phyloP scores from a whole-genome alignment of 805 yeast genomes.

The Wickerhamiella siamensis region DNA sequence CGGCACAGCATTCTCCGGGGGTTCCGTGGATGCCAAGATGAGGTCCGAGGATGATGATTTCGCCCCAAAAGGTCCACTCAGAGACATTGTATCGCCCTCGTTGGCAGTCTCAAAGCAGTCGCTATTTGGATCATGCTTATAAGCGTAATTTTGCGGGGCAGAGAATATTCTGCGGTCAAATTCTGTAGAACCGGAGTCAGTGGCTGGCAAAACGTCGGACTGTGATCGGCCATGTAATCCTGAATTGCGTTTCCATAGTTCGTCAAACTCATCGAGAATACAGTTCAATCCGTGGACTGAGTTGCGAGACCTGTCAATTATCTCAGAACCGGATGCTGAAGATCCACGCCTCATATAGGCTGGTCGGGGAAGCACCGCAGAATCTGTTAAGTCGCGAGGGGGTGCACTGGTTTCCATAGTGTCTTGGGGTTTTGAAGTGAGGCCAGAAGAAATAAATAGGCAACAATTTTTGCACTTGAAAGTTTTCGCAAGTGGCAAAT shows the following conservation, averaged over 20 bases:
- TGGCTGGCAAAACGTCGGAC: background rate
- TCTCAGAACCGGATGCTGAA: background rate
- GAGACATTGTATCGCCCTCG: background rate
- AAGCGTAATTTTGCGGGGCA: background rate
- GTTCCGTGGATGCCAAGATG: background rate
- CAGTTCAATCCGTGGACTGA: background rate
- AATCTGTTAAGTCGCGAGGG: too few relatives aligned
- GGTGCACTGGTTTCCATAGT: too few relatives aligned
- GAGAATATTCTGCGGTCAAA: background rate
- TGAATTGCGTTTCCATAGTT: background rate
- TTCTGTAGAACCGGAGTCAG: background rate
- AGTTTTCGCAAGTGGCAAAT: too few relatives aligned
- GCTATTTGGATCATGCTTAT: background rate
- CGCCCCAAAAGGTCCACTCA: background rate
- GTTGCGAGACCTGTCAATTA: background rate
- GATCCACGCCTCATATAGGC: background rate
- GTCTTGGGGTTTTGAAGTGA: too few relatives aligned
- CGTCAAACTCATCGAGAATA: background rate
- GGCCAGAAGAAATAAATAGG: too few relatives aligned
- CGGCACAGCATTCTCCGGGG: background rate
- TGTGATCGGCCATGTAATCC: background rate
- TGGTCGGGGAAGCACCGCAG: too few relatives aligned
- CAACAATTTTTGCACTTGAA: too few relatives aligned
- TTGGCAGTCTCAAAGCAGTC: background rate
- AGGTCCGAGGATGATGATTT: background rate